A percentile compares a stretch with the other conserved stretches of the same genome.
Conservation (phyloP, 2,329 filamentous ascomycete genomes). For the Ilyonectria robusta region DNA sequence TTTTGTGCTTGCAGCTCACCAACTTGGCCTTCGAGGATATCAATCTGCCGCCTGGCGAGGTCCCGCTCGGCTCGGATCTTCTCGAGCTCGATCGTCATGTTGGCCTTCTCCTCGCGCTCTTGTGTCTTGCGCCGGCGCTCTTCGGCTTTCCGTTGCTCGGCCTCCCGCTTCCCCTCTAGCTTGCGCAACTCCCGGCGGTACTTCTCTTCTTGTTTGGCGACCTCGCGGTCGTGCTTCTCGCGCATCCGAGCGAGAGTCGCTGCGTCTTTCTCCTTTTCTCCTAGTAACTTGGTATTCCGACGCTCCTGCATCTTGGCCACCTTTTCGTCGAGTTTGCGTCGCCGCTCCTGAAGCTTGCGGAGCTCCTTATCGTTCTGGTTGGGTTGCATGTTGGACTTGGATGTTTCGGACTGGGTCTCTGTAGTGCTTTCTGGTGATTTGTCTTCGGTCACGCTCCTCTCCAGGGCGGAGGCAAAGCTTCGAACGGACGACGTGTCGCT, state of each 20-base stretch:
- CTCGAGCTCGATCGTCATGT: slow-evolving; percentile 67
- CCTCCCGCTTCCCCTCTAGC: slow-evolving; percentile 73
- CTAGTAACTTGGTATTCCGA: slow-evolving; percentile 59
- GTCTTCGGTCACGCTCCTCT: slow-evolving; percentile 52
- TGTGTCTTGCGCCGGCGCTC: slow-evolving; percentile 64
- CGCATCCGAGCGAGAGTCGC: slow-evolving; percentile 68
- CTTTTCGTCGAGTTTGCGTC: slow-evolving; percentile 74
- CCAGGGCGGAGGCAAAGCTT: slow-evolving; percentile 65
- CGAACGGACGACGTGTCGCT: slow-evolving; percentile 63
- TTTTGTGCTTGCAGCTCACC: slow-evolving; percentile 73
- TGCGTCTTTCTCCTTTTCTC: slow-evolving; percentile 65
- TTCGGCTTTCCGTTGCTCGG: slow-evolving; percentile 73
- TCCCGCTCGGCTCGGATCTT: slow-evolving; percentile 65
- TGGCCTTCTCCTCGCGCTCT: slow-evolving; percentile 68
- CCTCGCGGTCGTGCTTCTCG: slow-evolving; percentile 74
- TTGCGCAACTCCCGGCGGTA: slow-evolving; percentile 75
- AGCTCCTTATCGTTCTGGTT: slow-evolving; percentile 72
- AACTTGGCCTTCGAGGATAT: slow-evolving; percentile 68
- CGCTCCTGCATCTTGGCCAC: slow-evolving; percentile 69
- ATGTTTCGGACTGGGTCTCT: slow-evolving; percentile 57
- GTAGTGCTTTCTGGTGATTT: slow-evolving; percentile 43
- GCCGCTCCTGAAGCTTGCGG: slow-evolving; percentile 72
- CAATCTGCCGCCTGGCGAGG: slow-evolving; percentile 65
- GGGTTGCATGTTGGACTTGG: slow-evolving; percentile 47
- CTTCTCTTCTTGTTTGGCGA: slow-evolving; percentile 77